Evolutionary conservation across 1,284 basidiomycete species (phyloP).

Genomic region (Malassezia furfur): DNA sequence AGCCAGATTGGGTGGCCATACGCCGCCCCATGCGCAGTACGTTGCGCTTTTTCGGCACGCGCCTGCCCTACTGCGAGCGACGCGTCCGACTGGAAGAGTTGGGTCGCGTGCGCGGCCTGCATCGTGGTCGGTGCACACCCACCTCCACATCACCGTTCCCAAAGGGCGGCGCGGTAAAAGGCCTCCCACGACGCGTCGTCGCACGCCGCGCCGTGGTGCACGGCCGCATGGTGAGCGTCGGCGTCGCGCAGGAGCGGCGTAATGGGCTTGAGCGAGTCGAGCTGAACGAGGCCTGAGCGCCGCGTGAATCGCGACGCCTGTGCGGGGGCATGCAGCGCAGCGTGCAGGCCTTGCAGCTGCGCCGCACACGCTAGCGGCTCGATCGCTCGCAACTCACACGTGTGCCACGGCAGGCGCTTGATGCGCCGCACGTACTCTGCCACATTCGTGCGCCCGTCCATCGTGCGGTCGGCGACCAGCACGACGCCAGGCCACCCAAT

Average conservation of each 20-base stretch:
- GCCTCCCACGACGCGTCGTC: neutral
- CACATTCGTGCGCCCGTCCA: neutral
- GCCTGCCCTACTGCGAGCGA: slow-evolving; percentile 16
- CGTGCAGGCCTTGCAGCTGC: neutral
- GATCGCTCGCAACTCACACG: slow-evolving; percentile 11
- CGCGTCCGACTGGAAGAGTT: slow-evolving; percentile 23
- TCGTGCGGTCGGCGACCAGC: slow-evolving; percentile 4
- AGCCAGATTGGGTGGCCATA: slow-evolving; percentile 22
- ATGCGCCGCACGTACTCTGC: slow-evolving; percentile 18
- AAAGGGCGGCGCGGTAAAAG: slow-evolving; percentile 5
- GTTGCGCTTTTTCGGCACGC: slow-evolving; percentile 17
- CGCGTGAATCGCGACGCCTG: slow-evolving; percentile 1
- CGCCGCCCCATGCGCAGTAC: slow-evolving; percentile 14
- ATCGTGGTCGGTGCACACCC: neutral
- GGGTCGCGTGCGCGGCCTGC: slow-evolving; percentile 8
- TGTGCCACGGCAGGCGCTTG: slow-evolving; percentile 14
- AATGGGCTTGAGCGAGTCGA: slow-evolving; percentile 9
- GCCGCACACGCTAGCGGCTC: neutral
- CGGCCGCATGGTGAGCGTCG: neutral
- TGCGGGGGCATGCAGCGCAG: neutral
- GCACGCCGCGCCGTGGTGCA: neutral
- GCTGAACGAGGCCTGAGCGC: slow-evolving; percentile 12
- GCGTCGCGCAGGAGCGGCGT: neutral
- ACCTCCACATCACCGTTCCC: slow-evolving; percentile 7
- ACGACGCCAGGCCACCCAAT: slow-evolving; percentile 16